Evolutionary conservation across 163 green algal genomes (phyloP).

Genomic region (Chloroidium sp.): DNA sequence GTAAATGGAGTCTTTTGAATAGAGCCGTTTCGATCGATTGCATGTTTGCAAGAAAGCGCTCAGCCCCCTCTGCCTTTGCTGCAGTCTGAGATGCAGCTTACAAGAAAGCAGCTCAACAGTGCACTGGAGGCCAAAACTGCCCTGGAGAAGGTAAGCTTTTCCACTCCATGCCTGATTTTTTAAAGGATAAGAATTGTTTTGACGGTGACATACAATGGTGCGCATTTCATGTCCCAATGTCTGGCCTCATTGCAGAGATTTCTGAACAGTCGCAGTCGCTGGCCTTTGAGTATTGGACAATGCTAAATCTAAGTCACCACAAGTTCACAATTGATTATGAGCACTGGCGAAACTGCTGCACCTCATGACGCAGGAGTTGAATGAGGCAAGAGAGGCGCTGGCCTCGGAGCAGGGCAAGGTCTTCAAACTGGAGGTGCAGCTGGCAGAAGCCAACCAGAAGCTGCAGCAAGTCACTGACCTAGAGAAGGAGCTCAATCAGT

Average conservation of each 20-base stretch:
- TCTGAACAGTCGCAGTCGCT: not conserved
- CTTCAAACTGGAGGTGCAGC: slow-evolving; percentile 60
- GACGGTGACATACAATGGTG: too few relatives aligned
- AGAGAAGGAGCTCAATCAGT: slow-evolving; percentile 51
- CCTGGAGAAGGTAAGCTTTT: not conserved
- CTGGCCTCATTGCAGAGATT: too few relatives aligned
- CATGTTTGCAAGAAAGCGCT: too few relatives aligned
- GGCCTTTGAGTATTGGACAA: not conserved
- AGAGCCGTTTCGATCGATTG: too few relatives aligned
- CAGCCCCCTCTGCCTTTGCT: not conserved
- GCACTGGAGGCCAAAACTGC: not conserved
- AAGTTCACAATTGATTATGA: slow-evolving; percentile 30
- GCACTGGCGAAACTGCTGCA: slow-evolving; percentile 30
- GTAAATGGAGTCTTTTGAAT: too few relatives aligned
- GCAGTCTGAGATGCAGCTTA: not conserved
- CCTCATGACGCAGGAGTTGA: slow-evolving; percentile 61
- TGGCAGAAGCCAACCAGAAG: slow-evolving; percentile 48
- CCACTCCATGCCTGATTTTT: too few relatives aligned
- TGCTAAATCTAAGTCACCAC: too few relatives aligned
- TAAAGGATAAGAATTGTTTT: too few relatives aligned
- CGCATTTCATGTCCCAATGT: too few relatives aligned
- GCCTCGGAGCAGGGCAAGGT: slow-evolving; percentile 41
- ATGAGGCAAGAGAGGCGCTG: slow-evolving; percentile 62
- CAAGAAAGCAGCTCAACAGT: not conserved
- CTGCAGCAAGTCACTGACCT: slow-evolving; percentile 41